A percentile compares a stretch with the other conserved stretches of the same genome.
phyloP scores from a whole-genome alignment of 176 grass and related monocot genomes.

The Lolium perenne region DNA sequence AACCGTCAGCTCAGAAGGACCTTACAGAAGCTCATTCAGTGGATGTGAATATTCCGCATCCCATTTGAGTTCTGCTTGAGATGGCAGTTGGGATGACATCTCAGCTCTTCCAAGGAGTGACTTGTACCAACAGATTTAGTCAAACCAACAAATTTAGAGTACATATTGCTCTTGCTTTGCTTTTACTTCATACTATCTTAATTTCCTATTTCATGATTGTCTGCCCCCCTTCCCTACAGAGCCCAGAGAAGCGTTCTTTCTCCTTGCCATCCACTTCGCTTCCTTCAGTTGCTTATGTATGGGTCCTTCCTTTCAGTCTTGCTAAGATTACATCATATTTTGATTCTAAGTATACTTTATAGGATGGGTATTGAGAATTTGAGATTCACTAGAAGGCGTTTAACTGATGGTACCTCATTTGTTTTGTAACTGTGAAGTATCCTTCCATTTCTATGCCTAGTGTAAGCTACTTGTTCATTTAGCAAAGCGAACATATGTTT shows the following conservation, averaged over 20 bases:
- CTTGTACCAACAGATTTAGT: constrained; percentile 45
- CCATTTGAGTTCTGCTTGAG: constrained; percentile 35
- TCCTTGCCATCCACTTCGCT: constrained; percentile 53
- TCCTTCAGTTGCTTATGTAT: constrained; percentile 58
- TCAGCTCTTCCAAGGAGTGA: constrained; percentile 62
- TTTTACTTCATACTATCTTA: constrained; percentile 34
- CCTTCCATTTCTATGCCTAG: background rate
- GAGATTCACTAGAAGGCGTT: background rate
- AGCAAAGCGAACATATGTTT: constrained; percentile 26
- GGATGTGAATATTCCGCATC: constrained; percentile 44
- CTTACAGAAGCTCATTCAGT: constrained; percentile 35
- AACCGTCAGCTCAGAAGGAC: constrained; percentile 20
- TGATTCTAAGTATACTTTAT: constrained; percentile 5
- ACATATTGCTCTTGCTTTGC: constrained; percentile 13
- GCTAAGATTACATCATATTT: constrained; percentile 13
- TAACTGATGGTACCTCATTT: background rate
- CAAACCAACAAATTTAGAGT: constrained; percentile 66
- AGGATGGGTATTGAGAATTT: background rate
- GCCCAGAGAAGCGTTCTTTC: constrained; percentile 62
- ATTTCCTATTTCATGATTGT: constrained; percentile 18
- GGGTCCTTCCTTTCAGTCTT: constrained; percentile 24
- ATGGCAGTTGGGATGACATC: constrained; percentile 79
- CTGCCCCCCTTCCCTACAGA: constrained; percentile 32
- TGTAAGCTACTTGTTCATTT: constrained; percentile 32
- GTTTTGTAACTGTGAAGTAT: background rate